A percentile compares a stretch with the other conserved stretches of the same genome.
Evolutionary conservation across 805 yeast genomes (phyloP).

Genomic region (Ogataea siamensis): DNA sequence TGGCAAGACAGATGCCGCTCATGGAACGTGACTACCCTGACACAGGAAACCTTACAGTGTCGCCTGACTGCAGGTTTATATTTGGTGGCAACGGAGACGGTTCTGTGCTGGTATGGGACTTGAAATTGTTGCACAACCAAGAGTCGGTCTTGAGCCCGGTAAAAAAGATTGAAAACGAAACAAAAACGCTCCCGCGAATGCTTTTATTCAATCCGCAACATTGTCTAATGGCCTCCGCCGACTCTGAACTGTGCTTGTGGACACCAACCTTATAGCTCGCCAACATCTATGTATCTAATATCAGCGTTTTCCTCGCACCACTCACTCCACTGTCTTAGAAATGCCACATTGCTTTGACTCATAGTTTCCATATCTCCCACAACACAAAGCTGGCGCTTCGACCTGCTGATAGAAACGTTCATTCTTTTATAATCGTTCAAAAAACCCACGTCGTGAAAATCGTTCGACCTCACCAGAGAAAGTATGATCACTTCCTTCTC

Average conservation of each 20-base stretch:
- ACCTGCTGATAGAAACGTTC: conserved; percentile 92
- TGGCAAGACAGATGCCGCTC: conserved; percentile 49
- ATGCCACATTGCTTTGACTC: conserved; percentile 41
- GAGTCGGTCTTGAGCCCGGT: conserved; percentile 21
- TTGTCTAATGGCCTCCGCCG: conserved; percentile 63
- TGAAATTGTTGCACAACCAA: conserved; percentile 13
- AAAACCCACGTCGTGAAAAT: conserved; percentile 71
- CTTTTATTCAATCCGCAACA: conserved; percentile 60
- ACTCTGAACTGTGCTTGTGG: conserved; percentile 49
- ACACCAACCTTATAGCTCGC: conserved; percentile 31
- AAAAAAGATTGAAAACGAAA: conserved; percentile 14
- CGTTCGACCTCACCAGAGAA: conserved; percentile 80
- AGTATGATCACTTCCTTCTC: conserved; percentile 86
- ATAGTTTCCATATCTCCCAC: conserved; percentile 84
- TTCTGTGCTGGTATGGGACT: conserved; percentile 52
- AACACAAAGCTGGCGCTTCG: conserved; percentile 79
- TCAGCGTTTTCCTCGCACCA: conserved; percentile 70
- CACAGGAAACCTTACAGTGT: conserved; percentile 55
- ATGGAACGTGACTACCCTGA: conserved; percentile 36
- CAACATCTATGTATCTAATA: conserved; percentile 61
- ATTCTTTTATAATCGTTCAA: conserved; percentile 73
- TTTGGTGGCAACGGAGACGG: conserved; percentile 61
- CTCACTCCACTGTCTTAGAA: conserved; percentile 61
- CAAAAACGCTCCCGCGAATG: conserved; percentile 43
- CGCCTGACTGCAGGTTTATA: conserved; percentile 66